Evolutionary conservation across 192 early-diverging fungal species (phyloP), one percentile per base, ranked within the genome.

Genomic region (Entrophospora sp.): DNA sequence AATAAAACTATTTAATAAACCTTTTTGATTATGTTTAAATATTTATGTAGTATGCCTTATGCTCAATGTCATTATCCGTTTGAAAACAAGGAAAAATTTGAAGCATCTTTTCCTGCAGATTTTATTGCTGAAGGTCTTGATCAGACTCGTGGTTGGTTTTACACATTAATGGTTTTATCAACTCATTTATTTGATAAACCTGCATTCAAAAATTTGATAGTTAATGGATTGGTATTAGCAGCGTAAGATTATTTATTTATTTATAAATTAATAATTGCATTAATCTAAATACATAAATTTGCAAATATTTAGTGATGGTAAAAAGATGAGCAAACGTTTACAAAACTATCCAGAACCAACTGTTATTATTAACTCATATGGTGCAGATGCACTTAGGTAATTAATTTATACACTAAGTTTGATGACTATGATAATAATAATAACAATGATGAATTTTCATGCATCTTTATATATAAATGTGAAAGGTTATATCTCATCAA

Each of bases 71-170:
- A 99, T 80, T 99, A 97, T 75, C 97, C 97, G 42, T 99, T 99
- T 66, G 95, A 99, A 77, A 97, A 97, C 79, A 77, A 89, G 79
- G 90, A 94, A 51, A 75, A 85, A 61, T 94, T 98, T 71, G 72
- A 88, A 66, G 67, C 71, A 18, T 84, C 84, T 13, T 99, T 99
- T 89, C 97, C 97, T 6, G 97, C 97, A 12, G 91, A 99, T 73
- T 99, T 99, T 76, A 95, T 99, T 71, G 92, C 95, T n/a, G 97
- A 99, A 77, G 97, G 97, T 68, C 75, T 99, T 43, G 97, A 99
- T 75, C 97, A 99, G 78, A 97, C 95, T 28, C 93, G 97, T 73
- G 97, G 97, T 48, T 99, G 97, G 97, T 99, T 99, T 88, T 99
- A 99, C 77, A 97, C 97, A 25, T 82, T 99, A 22, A 79, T 98